These are phyloP conservation scores for Strobilomyces confusus DNA, from an alignment of 768 basidiomycete genomes.

Conservation along the genomic window DNA sequence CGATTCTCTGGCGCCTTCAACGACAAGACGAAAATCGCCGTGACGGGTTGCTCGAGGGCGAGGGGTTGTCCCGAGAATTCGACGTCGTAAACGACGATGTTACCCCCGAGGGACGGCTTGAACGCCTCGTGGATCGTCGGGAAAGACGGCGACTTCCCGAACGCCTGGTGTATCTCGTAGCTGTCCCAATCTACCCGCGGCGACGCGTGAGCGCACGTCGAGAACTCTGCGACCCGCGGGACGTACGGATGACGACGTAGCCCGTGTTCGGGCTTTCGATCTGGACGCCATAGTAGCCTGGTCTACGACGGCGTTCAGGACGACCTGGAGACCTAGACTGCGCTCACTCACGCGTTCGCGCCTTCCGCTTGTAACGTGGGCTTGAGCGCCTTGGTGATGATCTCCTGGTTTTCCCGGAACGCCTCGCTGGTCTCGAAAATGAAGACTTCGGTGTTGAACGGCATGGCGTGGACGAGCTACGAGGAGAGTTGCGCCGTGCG, in stretches of 20 bases:
- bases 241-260: slow-evolving; percentile 18
- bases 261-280: slow-evolving; percentile 14
- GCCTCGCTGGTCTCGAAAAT: slow-evolving; percentile 15
- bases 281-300: slow-evolving; percentile 19
- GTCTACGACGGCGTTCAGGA: slow-evolving; percentile 5
- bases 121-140: not conserved
- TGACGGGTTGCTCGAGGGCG: slow-evolving; percentile 23
- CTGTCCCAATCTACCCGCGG: not conserved
- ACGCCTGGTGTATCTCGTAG: not conserved
- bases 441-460: slow-evolving; percentile 21
- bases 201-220: not conserved
- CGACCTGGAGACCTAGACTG: not conserved
- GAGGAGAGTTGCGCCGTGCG: not conserved
- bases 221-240: not conserved
- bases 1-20: slow-evolving; percentile 26
- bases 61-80: slow-evolving; percentile 12
- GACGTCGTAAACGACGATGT: slow-evolving; percentile 19
- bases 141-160: not conserved
- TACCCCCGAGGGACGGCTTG: not conserved
- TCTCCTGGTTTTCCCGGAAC: slow-evolving; percentile 2
- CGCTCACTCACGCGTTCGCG: not conserved
- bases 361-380: not conserved
- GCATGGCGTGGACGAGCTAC: not conserved
- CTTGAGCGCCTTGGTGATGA: not conserved
- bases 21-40: slow-evolving; percentile 15